Evolutionary conservation across 495 filamentous ascomycete species (phyloP), one percentile per base, ranked within the genome.

Genomic region (Mycothermus thermophilus): DNA sequence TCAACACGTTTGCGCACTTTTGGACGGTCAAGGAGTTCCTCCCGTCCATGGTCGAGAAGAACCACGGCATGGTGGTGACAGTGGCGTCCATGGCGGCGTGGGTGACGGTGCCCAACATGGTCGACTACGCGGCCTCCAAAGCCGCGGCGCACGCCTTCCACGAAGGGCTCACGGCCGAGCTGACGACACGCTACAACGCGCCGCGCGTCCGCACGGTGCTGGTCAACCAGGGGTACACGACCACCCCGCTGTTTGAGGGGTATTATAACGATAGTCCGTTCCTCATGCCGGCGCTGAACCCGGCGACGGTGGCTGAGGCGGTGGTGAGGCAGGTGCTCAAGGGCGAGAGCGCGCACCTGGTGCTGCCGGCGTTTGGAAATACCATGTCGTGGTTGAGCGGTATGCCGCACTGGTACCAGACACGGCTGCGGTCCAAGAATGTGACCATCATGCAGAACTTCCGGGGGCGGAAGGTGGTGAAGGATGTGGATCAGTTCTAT

Each of bases 61-160:
- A 84, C 60, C 79, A 84, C 54, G 80, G 80, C 34, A 80, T 79
- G 66, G 57, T 84, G 11, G 74, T 84, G 7, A 85, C 79, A 0
- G 68, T 86, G 12, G 72, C 79, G n/a, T 71, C 63, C 13, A 58
- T 71, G 32, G 75, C 77, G 0, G 66, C 67, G 0, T 78, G 71
- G 57, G 42, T 72, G 3, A 62, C 67, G 0, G 63, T 75, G 9
- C 72, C 78, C 4, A 66, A 67, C 52, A 74, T 83, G 69, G 68
- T 75, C 14, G 75, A 79, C 50, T 85, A 85, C 57, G 65, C 60
- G 2, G 68, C 72, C 5, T 66, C 64, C 33, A 85, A 85, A 59
- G 72, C 80, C 0, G 80, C 77, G 0, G 67, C 74, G 1, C 51
- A 74, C 25, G 50, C 68, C 3, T 80, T 83, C 54, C 79, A 84